Evolutionary conservation across 768 basidiomycete genomes (phyloP).

Genomic region (Tricholoma saponaceum): DNA sequence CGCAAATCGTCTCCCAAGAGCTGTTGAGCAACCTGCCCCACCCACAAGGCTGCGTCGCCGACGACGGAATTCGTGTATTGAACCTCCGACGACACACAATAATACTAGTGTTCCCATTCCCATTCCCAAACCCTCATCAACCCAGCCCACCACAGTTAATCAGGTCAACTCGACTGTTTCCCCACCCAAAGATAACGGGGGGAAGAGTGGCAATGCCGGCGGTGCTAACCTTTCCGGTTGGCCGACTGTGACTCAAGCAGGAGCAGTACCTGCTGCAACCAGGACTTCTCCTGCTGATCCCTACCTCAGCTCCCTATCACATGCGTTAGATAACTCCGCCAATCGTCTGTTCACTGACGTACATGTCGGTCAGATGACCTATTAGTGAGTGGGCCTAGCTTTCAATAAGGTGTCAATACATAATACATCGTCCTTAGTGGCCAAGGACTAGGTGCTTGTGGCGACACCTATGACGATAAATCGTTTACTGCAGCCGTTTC

Average conservation of each 20-base stretch:
- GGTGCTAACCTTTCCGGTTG: slow-evolving; percentile 16
- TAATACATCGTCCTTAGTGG: slow-evolving; percentile 14
- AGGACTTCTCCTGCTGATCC: slow-evolving; percentile 21
- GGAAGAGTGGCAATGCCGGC: too few species aligned
- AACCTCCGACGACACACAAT: background rate
- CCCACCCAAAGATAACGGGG: background rate
- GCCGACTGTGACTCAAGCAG: slow-evolving; percentile 20
- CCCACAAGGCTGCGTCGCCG: slow-evolving; percentile 3
- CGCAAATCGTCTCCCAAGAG: slow-evolving; percentile 9
- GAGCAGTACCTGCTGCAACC: slow-evolving; percentile 18
- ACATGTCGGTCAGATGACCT: slow-evolving; percentile 26
- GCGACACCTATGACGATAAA: slow-evolving; percentile 26
- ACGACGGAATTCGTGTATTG: slow-evolving; percentile 2
- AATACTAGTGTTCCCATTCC: background rate
- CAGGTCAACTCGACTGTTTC: background rate
- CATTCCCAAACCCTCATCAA: background rate
- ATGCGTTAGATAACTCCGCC: slow-evolving; percentile 22
- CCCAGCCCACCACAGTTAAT: background rate
- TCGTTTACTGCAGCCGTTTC: slow-evolving; percentile 28
- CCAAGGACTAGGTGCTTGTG: slow-evolving; percentile 26
- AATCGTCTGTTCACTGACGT: slow-evolving; percentile 18
- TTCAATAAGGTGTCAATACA: background rate
- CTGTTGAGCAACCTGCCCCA: background rate
- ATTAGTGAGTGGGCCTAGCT: slow-evolving; percentile 21
- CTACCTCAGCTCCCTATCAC: slow-evolving; percentile 23